phyloP scores from a whole-genome alignment of 805 yeast genomes.

The Deakozyma indianensis region DNA sequence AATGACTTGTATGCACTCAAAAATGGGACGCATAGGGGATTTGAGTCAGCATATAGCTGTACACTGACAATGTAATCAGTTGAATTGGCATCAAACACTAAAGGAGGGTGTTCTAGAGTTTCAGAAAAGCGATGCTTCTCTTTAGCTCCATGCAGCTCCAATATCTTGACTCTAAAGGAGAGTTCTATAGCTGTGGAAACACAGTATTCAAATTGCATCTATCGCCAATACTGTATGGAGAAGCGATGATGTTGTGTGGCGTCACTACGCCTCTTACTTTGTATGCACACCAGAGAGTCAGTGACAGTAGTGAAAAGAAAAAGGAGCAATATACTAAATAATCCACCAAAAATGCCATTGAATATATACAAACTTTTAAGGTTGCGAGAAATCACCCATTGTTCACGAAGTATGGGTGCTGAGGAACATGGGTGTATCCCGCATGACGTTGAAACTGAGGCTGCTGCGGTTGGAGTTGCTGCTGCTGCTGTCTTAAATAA shows the following conservation, averaged over 20 bases:
- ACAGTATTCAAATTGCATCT: neutral
- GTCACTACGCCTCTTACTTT: no score
- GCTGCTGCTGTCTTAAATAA: slow-evolving; percentile 2
- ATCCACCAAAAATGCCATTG: neutral
- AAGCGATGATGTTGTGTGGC: no score
- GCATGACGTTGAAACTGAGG: neutral
- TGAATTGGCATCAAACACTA: slow-evolving; percentile 1
- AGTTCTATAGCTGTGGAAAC: slow-evolving; percentile 1
- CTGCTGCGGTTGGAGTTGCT: slow-evolving; percentile 1
- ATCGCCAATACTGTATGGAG: neutral
- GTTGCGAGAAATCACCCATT: neutral
- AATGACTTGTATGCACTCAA: slow-evolving; percentile 36
- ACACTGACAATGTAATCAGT: slow-evolving; percentile 25
- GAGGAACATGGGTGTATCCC: neutral
- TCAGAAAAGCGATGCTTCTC: slow-evolving; percentile 1
- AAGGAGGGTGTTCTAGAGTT: slow-evolving; percentile 3
- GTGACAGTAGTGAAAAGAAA: no score
- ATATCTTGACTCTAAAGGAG: slow-evolving; percentile 12
- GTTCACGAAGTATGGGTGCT: neutral
- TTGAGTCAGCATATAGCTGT: slow-evolving; percentile 29
- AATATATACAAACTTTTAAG: neutral
- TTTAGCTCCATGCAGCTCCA: slow-evolving; percentile 14
- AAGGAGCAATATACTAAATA: no score
- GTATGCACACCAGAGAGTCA: no score
- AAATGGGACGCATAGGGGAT: slow-evolving; percentile 35